These are phyloP conservation scores for Mrakia blollopis DNA, from an alignment of 768 basidiomycete species.

Conservation along the genomic window DNA sequence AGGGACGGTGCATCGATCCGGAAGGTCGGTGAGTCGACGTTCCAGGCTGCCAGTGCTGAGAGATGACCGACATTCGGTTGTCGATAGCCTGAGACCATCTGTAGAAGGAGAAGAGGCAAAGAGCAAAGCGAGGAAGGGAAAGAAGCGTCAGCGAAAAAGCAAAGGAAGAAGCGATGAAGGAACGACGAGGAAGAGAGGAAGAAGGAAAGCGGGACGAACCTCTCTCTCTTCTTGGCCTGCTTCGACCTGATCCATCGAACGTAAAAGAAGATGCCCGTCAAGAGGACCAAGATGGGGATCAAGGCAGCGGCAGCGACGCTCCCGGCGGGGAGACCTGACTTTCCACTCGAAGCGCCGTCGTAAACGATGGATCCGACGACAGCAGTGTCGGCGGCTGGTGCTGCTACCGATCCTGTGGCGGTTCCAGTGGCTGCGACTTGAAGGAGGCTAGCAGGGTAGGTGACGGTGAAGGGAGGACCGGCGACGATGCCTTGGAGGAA, in stretches of 20 bases:
- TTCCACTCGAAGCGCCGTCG: not conserved
- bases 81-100: slow-evolving; percentile 31
- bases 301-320: slow-evolving; percentile 25
- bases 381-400: slow-evolving; percentile 25
- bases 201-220: not conserved
- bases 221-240: slow-evolving; percentile 31
- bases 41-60: slow-evolving; percentile 28
- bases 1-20: slow-evolving; percentile 19
- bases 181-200: not conserved
- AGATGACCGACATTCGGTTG: slow-evolving; percentile 33
- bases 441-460: slow-evolving; percentile 19
- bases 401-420: slow-evolving; percentile 1
- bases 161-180: not conserved
- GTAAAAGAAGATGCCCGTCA: slow-evolving; percentile 22
- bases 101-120: not conserved
- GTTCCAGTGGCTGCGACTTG: slow-evolving; percentile 10
- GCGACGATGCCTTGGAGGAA: not conserved
- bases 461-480: slow-evolving; percentile 24
- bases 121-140: not conserved
- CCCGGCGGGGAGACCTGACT: slow-evolving; percentile 18
- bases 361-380: slow-evolving; percentile 6
- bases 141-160: not conserved
- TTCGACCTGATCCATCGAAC: slow-evolving; percentile 13
- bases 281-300: slow-evolving; percentile 19
- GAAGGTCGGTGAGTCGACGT: slow-evolving; percentile 25